Conservation (phyloP, 768 basidiomycete genomes). For the Mrakia hoshinonis region DNA sequence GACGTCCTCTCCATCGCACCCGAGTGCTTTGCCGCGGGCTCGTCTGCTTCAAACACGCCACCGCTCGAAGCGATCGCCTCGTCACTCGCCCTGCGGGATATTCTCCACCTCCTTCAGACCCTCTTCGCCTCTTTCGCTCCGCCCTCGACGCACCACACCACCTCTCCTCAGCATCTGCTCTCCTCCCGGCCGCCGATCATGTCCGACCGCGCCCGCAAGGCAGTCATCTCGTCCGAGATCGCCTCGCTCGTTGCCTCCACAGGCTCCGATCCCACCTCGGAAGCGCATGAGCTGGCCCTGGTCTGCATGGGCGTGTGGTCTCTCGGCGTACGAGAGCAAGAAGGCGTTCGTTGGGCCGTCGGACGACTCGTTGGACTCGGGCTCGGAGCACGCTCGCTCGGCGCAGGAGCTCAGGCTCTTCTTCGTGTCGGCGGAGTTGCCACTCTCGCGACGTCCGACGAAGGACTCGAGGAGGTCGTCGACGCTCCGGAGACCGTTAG, state of each 20-base stretch:
- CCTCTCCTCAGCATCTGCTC: neutral
- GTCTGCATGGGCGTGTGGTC: constrained; percentile 16
- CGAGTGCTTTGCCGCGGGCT: neutral
- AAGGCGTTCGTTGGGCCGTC: neutral
- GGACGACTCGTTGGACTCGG: neutral
- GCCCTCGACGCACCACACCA: neutral
- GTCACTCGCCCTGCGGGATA: constrained; percentile 2
- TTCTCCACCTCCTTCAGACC: constrained; percentile 7
- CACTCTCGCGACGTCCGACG: neutral
- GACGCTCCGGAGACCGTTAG: neutral
- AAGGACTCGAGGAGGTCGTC: neutral
- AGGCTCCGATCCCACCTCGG: neutral
- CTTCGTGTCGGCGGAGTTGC: neutral
- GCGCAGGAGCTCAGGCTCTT: neutral
- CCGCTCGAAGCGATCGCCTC: constrained; percentile 3
- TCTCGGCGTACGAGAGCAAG: neutral
- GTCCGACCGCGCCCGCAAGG: neutral
- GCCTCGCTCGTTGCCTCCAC: neutral
- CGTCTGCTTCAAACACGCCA: neutral
- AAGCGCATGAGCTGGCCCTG: neutral
- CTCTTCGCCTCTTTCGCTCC: neutral
- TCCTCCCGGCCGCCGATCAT: neutral
- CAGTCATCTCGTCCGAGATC: constrained; percentile 1
- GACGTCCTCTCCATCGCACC: constrained; percentile 4
- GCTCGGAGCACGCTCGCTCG: neutral